These are phyloP conservation scores for Scalesia atractyloides DNA, from an alignment of 129 eudicot species.

Conservation along the genomic window DNA sequence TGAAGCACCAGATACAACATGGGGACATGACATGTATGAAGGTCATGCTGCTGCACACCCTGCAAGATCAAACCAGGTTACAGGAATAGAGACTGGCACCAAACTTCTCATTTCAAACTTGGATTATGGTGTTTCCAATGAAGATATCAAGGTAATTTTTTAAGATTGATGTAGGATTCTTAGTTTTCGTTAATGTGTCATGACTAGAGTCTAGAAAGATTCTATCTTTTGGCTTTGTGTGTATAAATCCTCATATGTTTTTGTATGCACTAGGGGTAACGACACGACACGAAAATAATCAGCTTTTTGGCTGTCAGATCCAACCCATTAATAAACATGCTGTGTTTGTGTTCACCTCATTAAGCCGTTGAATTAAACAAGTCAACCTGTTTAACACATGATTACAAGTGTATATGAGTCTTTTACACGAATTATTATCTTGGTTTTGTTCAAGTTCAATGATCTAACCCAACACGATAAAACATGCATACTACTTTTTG, in stretches of 20 bases:
- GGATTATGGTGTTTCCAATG: conserved; percentile 55
- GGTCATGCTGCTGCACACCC: conserved; percentile 36
- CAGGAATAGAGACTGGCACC: conserved; percentile 50
- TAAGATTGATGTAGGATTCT: neutral
- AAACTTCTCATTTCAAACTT: conserved; percentile 50
- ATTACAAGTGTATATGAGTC: too few relatives aligned
- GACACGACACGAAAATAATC: neutral
- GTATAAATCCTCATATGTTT: neutral
- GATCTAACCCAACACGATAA: neutral
- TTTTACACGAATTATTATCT: neutral
- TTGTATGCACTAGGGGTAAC: neutral
- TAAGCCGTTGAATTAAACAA: neutral
- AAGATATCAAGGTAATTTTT: conserved; percentile 50
- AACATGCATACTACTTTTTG: neutral
- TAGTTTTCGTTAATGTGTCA: neutral
- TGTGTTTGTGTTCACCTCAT: neutral
- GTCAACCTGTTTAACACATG: neutral
- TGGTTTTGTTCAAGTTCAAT: neutral
- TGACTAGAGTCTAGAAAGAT: conserved; percentile 7
- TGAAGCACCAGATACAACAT: conserved; percentile 46
- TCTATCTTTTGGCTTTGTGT: neutral
- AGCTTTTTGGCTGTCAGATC: neutral
- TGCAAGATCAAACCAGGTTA: conserved; percentile 31
- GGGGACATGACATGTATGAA: conserved; percentile 58
- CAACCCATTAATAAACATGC: neutral